Percentiles rank a stretch among this genome's conserved stretches.
Conservation (phyloP, 2,329 filamentous ascomycete species). For the Thermoascus crustaceus region DNA sequence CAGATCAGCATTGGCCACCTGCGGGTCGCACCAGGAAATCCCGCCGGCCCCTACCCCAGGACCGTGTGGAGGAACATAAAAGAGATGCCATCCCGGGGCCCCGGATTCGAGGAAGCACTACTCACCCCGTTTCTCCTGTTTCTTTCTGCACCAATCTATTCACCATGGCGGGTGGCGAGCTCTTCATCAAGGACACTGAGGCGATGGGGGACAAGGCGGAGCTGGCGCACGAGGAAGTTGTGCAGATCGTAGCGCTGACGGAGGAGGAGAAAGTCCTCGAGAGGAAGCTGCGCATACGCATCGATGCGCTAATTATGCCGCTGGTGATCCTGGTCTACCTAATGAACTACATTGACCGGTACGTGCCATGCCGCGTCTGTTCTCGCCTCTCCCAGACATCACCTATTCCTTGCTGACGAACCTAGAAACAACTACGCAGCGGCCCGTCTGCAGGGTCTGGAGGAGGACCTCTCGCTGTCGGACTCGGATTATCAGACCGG, state of each 20-base stretch:
- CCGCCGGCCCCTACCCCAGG: too few relatives aligned
- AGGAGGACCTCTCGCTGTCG: conserved; percentile 27
- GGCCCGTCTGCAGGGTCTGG: conserved; percentile 36
- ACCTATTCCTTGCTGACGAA: not conserved
- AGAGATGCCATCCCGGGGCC: too few relatives aligned
- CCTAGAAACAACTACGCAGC: conserved; percentile 40
- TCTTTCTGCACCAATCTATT: not conserved
- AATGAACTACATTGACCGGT: conserved; percentile 41
- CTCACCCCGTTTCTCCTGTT: too few relatives aligned
- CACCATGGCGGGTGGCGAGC: conserved; percentile 2
- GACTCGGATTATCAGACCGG: conserved; percentile 34
- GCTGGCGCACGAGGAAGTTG: conserved; percentile 10
- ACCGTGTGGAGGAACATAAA: too few relatives aligned
- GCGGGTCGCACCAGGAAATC: too few relatives aligned
- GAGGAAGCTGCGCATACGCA: conserved; percentile 29
- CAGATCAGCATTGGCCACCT: too few relatives aligned
- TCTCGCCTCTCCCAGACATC: not conserved
- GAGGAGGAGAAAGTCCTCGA: conserved; percentile 29
- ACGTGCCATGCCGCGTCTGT: conserved; percentile 6
- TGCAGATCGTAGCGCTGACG: conserved; percentile 8
- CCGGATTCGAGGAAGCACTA: too few relatives aligned
- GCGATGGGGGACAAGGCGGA: conserved; percentile 16
- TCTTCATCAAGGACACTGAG: conserved; percentile 8
- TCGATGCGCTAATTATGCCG: conserved; percentile 34
- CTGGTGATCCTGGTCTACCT: conserved; percentile 35